Conservation (phyloP, 2,329 filamentous ascomycete species). For the Botryotinia narcissicola region DNA sequence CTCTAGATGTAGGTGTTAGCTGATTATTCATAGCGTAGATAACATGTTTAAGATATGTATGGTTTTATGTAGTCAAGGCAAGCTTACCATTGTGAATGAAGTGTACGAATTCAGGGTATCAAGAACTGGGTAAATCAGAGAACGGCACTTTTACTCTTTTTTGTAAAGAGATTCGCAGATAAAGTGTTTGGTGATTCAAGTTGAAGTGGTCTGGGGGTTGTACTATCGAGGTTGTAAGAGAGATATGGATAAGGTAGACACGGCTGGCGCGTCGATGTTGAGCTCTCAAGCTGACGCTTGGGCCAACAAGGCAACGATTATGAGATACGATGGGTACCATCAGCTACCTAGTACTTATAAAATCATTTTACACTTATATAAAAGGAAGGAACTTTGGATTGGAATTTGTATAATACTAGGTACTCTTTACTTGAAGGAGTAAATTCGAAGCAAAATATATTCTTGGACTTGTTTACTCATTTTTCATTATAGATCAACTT, state of each 20-base stretch:
- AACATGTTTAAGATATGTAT: neutral
- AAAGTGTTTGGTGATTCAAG: conserved; percentile 8
- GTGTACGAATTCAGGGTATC: conserved; percentile 4
- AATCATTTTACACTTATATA: neutral
- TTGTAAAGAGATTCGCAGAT: neutral
- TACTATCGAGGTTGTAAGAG: conserved; percentile 18
- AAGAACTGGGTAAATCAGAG: conserved; percentile 7
- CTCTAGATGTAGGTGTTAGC: conserved; percentile 55
- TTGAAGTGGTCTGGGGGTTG: conserved; percentile 24
- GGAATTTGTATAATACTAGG: neutral
- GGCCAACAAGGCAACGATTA: conserved; percentile 35
- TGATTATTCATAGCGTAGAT: conserved; percentile 20
- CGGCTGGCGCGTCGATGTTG: conserved; percentile 35
- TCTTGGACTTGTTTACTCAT: neutral
- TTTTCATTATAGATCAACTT: neutral
- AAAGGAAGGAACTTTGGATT: neutral
- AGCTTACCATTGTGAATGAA: conserved; percentile 35
- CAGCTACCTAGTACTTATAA: neutral
- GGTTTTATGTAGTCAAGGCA: neutral
- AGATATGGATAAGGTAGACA: conserved; percentile 36
- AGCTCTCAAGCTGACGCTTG: conserved; percentile 34
- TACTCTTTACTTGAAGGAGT: too few relatives aligned
- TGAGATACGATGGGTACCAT: neutral
- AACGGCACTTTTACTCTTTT: neutral
- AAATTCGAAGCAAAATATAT: neutral